Percentiles rank a stretch among this genome's conserved stretches.
Evolutionary conservation across 2,329 filamentous ascomycete genomes (phyloP).

Genomic region (Colletotrichum chlorophyti): DNA sequence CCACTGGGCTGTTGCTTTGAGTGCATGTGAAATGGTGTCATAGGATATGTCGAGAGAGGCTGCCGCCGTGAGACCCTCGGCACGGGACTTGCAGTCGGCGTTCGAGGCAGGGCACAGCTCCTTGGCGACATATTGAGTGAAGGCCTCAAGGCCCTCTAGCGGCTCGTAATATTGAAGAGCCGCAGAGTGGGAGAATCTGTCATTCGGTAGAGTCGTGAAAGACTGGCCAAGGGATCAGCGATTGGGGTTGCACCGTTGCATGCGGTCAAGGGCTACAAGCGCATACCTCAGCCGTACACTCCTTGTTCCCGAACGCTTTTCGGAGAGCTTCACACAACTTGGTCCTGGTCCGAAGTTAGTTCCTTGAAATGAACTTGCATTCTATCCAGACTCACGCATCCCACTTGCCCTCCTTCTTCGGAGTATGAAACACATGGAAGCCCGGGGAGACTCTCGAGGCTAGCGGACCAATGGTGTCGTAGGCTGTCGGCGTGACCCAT

Average conservation of each 20-base stretch:
- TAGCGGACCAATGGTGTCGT: constrained; percentile 72
- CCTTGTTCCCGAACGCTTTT: constrained; percentile 60
- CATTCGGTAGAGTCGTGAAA: constrained; percentile 63
- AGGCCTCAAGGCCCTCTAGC: constrained; percentile 60
- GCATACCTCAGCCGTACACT: constrained; percentile 51
- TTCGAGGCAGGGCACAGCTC: constrained; percentile 57
- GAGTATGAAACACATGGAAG: constrained; percentile 81
- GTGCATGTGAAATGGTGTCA: constrained; percentile 68
- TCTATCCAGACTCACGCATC: constrained; percentile 33
- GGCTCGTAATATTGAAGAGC: constrained; percentile 75
- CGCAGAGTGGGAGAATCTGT: constrained; percentile 45
- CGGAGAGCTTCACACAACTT: constrained; percentile 66
- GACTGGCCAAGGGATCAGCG: constrained; percentile 43
- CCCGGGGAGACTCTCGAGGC: constrained; percentile 79
- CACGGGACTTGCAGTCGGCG: constrained; percentile 55
- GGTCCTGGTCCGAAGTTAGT: constrained; percentile 40
- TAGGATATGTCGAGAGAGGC: constrained; percentile 79
- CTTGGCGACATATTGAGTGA: constrained; percentile 60
- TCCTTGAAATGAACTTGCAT: neutral
- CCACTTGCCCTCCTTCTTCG: constrained; percentile 45
- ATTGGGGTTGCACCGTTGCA: neutral
- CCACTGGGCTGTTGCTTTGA: constrained; percentile 73
- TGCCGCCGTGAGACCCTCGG: constrained; percentile 55
- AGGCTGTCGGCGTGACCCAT: constrained; percentile 70
- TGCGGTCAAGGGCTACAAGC: neutral